A percentile compares a stretch with the other conserved stretches of the same genome.
phyloP scores from a whole-genome alignment of 192 early-diverging fungal species.

The Thamnidium elegans region DNA sequence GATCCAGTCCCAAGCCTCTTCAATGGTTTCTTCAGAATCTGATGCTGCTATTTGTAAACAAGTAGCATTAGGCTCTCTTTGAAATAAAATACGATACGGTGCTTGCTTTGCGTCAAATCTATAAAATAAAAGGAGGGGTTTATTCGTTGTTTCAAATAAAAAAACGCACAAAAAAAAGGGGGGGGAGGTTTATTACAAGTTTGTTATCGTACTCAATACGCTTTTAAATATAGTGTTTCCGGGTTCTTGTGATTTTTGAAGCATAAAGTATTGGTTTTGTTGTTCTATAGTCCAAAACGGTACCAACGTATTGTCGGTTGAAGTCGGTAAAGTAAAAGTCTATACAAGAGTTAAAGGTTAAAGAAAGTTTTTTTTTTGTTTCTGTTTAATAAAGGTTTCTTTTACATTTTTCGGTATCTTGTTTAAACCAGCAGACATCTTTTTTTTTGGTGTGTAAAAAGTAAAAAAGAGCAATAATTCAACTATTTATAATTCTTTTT shows the following conservation, averaged over 20 bases:
- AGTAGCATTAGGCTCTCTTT: slow-evolving; percentile 47
- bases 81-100: slow-evolving; percentile 81
- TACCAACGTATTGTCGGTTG: slow-evolving; percentile 48
- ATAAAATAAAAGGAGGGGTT: not conserved
- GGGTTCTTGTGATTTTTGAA: slow-evolving; percentile 63
- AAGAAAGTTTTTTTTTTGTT: no score
- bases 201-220: slow-evolving; percentile 85
- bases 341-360: not conserved
- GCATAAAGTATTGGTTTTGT: slow-evolving; percentile 58
- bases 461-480: not conserved
- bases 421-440: not conserved
- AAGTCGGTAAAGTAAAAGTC: slow-evolving; percentile 46
- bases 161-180: not conserved
- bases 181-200: slow-evolving; percentile 74
- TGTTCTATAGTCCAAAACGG: slow-evolving; percentile 65
- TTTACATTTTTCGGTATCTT: not conserved
- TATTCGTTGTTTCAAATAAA: not conserved
- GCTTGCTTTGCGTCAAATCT: slow-evolving; percentile 90
- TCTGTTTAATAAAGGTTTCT: not conserved
- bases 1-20: slow-evolving; percentile 88
- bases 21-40: slow-evolving; percentile 73
- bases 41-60: slow-evolving; percentile 77
- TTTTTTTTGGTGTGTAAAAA: not conserved
- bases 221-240: slow-evolving; percentile 55
- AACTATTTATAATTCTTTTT: no score